A percentile compares a stretch with the other conserved stretches of the same genome.
These are phyloP conservation scores for Coniella vitis DNA, from an alignment of 2,329 filamentous ascomycete genomes.

Conservation along the genomic window DNA sequence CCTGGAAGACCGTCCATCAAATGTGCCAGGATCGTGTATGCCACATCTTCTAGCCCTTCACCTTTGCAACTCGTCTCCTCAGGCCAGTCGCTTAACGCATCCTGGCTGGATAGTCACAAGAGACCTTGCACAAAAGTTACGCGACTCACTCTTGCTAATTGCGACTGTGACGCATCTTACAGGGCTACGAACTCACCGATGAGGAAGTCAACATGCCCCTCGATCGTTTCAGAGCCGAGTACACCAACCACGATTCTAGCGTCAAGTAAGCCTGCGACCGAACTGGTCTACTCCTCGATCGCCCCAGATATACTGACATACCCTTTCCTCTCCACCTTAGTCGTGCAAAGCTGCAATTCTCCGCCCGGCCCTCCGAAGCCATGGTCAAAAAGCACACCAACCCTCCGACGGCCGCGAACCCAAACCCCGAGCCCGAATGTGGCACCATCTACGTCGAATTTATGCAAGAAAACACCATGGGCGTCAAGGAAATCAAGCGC, in stretches of 20 bases:
- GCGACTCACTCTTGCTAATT: conserved; percentile 8
- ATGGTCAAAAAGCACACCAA: conserved; percentile 84
- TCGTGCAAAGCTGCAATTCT: conserved; percentile 79
- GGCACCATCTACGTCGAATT: conserved; percentile 94
- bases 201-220: conserved; percentile 83
- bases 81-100: background rate
- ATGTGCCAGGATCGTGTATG: conserved; percentile 88
- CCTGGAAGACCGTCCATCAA: conserved; percentile 88
- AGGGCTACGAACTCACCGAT: conserved; percentile 92
- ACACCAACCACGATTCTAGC: conserved; percentile 63
- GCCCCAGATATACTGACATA: background rate
- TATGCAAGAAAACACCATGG: conserved; percentile 67
- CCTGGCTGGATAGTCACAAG: conserved; percentile 3
- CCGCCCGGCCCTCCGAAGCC: conserved; percentile 70
- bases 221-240: conserved; percentile 70
- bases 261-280: conserved; percentile 55
- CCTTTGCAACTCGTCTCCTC: no score
- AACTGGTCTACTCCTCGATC: background rate
- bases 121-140: background rate
- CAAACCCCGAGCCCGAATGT: conserved; percentile 65
- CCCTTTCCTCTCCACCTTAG: conserved; percentile 40
- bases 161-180: conserved; percentile 12
- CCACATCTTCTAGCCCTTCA: conserved; percentile 16
- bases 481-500: conserved; percentile 84
- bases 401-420: conserved; percentile 60